Evolutionary conservation across 345 rosid species (phyloP).

Genomic region (Theobroma cacao): DNA sequence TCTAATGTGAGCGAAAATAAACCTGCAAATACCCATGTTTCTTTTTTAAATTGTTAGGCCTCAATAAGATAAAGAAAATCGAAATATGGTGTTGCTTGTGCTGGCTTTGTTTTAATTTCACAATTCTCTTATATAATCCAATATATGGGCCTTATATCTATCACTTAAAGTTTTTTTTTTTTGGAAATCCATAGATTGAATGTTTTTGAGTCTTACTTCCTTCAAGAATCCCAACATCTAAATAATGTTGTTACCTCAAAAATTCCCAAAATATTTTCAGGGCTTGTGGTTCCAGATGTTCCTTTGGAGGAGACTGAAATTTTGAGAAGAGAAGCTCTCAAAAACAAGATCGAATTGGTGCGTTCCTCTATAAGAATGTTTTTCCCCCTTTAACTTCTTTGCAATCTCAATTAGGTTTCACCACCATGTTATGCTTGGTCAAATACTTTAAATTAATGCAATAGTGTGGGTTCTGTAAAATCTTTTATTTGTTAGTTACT

Average conservation of each 20-base stretch:
- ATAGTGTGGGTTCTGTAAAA: too few species aligned
- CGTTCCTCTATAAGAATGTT: conserved; percentile 6
- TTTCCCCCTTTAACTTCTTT: not conserved
- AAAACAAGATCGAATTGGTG: conserved; percentile 75
- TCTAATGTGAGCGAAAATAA: too few species aligned
- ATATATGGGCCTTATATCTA: not conserved
- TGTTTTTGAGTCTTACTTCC: not conserved
- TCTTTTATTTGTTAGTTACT: not conserved
- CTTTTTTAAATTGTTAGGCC: not conserved
- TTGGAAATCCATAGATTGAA: not conserved
- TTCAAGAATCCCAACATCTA: not conserved
- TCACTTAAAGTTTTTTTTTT: not conserved
- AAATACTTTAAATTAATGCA: not conserved
- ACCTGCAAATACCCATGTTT: not conserved
- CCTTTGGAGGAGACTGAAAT: conserved; percentile 89
- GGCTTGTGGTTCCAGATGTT: conserved; percentile 95
- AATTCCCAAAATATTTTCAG: conserved; percentile 31
- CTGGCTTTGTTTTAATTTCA: not conserved
- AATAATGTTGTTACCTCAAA: not conserved
- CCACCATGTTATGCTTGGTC: not conserved
- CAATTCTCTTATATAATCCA: not conserved
- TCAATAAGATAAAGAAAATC: not conserved
- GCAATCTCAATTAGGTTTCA: not conserved
- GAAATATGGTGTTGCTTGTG: not conserved
- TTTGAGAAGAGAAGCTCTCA: conserved; percentile 68